phyloP scores from a whole-genome alignment of 768 basidiomycete species.

The Phylloporus sp. region DNA sequence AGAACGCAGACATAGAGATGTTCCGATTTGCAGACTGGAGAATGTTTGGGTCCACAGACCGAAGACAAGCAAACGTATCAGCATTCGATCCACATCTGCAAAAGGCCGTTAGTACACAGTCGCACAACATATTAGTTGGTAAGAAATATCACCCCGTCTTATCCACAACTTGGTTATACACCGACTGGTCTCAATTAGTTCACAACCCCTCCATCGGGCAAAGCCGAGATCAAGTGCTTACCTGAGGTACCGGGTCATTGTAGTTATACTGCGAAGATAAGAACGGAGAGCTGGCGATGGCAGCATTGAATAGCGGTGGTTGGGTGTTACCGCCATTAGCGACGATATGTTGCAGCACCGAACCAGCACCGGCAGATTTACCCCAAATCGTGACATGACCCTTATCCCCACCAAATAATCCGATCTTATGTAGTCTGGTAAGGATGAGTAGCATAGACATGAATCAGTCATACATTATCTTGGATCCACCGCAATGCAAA shows the following conservation, averaged over 20 bases:
- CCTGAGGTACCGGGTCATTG: slow-evolving; percentile 30
- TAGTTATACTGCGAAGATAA: slow-evolving; percentile 33
- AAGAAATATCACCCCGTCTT: slow-evolving; percentile 11
- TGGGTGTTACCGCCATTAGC: slow-evolving; percentile 32
- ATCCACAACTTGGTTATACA: slow-evolving; percentile 14
- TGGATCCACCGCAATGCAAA: slow-evolving; percentile 37
- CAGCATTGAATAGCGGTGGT: slow-evolving; percentile 32
- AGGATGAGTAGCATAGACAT: not conserved
- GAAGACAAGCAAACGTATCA: slow-evolving; percentile 40
- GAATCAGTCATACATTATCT: slow-evolving; percentile 20
- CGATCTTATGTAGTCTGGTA: no score
- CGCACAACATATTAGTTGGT: not conserved
- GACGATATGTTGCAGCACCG: slow-evolving; percentile 34
- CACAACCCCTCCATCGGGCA: not conserved
- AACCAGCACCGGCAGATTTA: slow-evolving; percentile 33
- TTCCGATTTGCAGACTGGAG: slow-evolving; percentile 35
- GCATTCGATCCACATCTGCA: slow-evolving; percentile 31
- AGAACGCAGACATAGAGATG: slow-evolving; percentile 33
- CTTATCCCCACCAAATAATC: slow-evolving; percentile 34
- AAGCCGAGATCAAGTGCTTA: not conserved
- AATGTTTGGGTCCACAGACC: slow-evolving; percentile 26
- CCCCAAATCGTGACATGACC: slow-evolving; percentile 36
- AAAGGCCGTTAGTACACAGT: slow-evolving; percentile 1
- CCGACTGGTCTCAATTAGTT: slow-evolving; percentile 7
- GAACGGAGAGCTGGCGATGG: slow-evolving; percentile 31